Conservation (phyloP, 148 eudicot species). For the Bassia scoparia region DNA sequence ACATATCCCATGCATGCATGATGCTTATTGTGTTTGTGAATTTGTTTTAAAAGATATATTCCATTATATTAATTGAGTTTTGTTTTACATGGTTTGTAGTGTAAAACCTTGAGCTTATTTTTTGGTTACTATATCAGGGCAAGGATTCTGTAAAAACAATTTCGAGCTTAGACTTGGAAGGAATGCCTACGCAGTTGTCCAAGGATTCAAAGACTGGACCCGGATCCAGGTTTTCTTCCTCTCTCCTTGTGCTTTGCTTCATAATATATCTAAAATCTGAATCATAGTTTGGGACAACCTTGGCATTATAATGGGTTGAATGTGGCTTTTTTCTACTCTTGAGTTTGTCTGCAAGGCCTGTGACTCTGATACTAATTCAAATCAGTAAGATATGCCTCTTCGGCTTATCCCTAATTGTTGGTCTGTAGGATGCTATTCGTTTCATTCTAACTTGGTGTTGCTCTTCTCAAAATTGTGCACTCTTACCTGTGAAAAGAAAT, state of each 20-base stretch:
- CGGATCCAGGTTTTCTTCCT: slow-evolving; percentile 24
- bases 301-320: background rate
- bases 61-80: background rate
- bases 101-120: background rate
- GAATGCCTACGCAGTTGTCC: slow-evolving; percentile 15
- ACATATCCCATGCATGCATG: no score
- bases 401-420: background rate
- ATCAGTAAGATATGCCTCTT: background rate
- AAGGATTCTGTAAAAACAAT: slow-evolving; percentile 25
- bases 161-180: slow-evolving; percentile 22
- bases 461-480: background rate
- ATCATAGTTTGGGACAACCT: background rate
- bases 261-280: background rate
- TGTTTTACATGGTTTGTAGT: background rate
- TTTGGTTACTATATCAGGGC: slow-evolving; percentile 30
- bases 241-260: background rate
- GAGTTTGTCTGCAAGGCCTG: no score
- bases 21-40: background rate
- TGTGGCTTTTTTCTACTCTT: background rate
- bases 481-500: no score
- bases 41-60: background rate
- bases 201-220: slow-evolving; percentile 17
- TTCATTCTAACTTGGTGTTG: background rate
- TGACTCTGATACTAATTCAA: background rate
- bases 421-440: background rate